A percentile compares a stretch with the other conserved stretches of the same genome.
Evolutionary conservation across 805 yeast genomes (phyloP).

Genomic region (Tetrapisispora iriomotensis): DNA sequence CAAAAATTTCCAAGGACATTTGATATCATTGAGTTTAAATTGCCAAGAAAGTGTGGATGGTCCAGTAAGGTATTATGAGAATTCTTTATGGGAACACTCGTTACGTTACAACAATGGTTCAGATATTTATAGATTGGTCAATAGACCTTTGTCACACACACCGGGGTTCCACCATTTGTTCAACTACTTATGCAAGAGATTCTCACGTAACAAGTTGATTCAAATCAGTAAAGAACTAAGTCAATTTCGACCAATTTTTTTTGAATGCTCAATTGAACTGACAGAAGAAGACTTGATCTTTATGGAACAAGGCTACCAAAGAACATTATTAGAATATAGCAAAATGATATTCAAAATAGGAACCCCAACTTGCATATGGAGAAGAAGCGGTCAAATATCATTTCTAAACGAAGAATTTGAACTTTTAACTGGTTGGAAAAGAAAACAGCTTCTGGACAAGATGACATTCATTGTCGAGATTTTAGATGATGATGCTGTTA

Average conservation of each 20-base stretch:
- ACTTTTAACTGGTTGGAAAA: slow-evolving; percentile 82
- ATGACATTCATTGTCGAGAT: slow-evolving; percentile 68
- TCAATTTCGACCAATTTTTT: slow-evolving; percentile 81
- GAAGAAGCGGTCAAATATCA: slow-evolving; percentile 91
- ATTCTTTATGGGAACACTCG: slow-evolving; percentile 27
- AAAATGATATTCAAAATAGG: slow-evolving; percentile 77
- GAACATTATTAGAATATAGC: slow-evolving; percentile 83
- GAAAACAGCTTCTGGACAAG: slow-evolving; percentile 54
- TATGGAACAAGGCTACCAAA: slow-evolving; percentile 92
- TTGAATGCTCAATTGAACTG: slow-evolving; percentile 76
- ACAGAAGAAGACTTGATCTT: slow-evolving; percentile 88
- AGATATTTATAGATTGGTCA: slow-evolving; percentile 69
- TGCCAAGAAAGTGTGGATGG: slow-evolving; percentile 5
- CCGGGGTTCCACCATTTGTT: slow-evolving; percentile 81
- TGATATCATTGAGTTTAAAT: slow-evolving; percentile 20
- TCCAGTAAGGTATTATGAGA: slow-evolving; percentile 7
- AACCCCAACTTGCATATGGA: slow-evolving; percentile 92
- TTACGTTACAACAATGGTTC: slow-evolving; percentile 50
- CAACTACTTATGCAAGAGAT: slow-evolving; percentile 60
- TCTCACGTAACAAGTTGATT: slow-evolving; percentile 59
- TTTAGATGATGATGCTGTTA: slow-evolving; percentile 77
- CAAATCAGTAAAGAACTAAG: slow-evolving; percentile 84
- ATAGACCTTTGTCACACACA: slow-evolving; percentile 75
- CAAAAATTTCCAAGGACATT: slow-evolving; percentile 2
- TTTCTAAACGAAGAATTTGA: slow-evolving; percentile 93